Base-by-base conservation (phyloP, 345 rosid genomes). In the Turritis glabra region DNA sequence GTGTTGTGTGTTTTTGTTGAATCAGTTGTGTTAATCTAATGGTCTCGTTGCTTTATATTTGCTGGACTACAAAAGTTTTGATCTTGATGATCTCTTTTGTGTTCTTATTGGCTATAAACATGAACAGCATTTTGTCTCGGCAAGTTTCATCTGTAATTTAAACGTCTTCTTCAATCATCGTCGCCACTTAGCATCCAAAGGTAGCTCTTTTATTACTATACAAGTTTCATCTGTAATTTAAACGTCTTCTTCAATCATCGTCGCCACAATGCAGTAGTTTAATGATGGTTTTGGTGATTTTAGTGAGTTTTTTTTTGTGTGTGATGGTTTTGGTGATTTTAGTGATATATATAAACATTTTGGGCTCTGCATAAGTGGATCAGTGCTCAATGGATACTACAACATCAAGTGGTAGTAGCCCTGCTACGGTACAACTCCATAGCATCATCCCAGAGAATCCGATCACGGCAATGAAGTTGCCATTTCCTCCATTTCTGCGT, bases 321-420 rank as follows among this genome's bases (percentile, higher is more conserved):
- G n/a, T n/a, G 35, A 30, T 30, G 35, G 35, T 32, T 32, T 26
- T 26, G 27, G 27, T 26, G 4, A 1, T 32, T 46, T 29, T 54
- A 67, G 73, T 59, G 62, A 48, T 48, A 51, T 11, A 15, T 13
- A 15, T 53, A 22, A 32, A 63, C 56, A 43, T 53, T 65, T 67
- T 59, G 73, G 70, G 35, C 63, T 40, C 56, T 73, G 77, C 53
- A 26, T 50, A 61, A 60, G 14, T 33, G 32, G 40, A 72, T 60
- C 41, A 75, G 74, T 76, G 79, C n/a, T 56, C 40, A 62, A 74
- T 76, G 80, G 80, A 76, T 54, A 35, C 79, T 61, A 51, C 79
- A 29, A 44, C 75, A 32, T 69, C 79, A 44, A 76, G 48, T 61
- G 65, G 80, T 44, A 56, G 17, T 44, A 60, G 54, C 23, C 69